Evolutionary conservation across 1,284 basidiomycete species (phyloP).

Genomic region (Trichosporon ovoides): DNA sequence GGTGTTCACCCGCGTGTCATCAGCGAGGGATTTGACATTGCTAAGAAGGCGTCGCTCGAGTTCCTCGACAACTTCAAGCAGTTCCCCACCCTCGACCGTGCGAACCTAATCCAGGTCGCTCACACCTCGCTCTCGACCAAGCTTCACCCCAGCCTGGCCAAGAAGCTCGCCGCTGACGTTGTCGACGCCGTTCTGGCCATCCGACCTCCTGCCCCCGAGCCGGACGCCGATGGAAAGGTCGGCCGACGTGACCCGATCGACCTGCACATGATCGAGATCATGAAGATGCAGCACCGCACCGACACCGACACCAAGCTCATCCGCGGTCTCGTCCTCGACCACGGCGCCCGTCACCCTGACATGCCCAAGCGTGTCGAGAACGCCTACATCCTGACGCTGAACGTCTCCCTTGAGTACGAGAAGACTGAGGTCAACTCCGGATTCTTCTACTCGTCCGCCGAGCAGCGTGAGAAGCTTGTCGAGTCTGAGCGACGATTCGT

Average conservation of each 20-base stretch:
- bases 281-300: conserved; percentile 99
- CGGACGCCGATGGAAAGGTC: conserved; percentile 57
- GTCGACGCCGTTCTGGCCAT: conserved; percentile 95
- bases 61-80: conserved; percentile 88
- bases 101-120: conserved; percentile 86
- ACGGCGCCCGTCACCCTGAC: conserved; percentile 95
- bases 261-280: conserved; percentile 98
- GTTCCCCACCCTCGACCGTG: conserved; percentile 68
- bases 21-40: conserved; percentile 91
- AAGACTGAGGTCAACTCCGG: conserved; percentile 99
- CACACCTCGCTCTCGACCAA: conserved; percentile 94
- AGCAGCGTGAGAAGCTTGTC: conserved; percentile 97
- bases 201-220: conserved; percentile 61
- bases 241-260: conserved; percentile 85
- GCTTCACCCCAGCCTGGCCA: conserved; percentile 74
- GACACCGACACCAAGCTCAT: conserved; percentile 97
- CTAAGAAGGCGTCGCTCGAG: conserved; percentile 83
- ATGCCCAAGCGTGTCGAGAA: conserved; percentile 99
- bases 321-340: conserved; percentile 81
- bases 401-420: conserved; percentile 98
- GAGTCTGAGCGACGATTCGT: conserved; percentile 94
- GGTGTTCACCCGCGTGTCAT: conserved; percentile 97
- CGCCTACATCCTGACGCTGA: conserved; percentile 89
- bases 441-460: conserved; percentile 98
- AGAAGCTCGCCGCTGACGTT: conserved; percentile 82